phyloP scores from a whole-genome alignment of 129 eudicot genomes.

The Flaveria sonorensis region DNA sequence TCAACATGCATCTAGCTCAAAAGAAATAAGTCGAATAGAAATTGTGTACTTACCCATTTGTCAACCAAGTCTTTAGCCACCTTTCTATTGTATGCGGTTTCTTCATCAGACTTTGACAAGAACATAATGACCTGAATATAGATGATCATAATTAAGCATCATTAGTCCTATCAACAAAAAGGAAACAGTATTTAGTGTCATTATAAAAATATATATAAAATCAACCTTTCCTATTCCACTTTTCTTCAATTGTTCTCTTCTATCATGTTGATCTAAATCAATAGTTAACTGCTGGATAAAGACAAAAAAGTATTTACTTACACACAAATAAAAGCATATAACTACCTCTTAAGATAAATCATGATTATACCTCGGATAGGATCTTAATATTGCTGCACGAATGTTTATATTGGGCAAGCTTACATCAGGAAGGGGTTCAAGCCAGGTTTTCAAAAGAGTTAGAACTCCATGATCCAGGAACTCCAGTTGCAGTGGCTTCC shows the following conservation, averaged over 20 bases:
- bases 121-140: constrained; percentile 87
- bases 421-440: constrained; percentile 97
- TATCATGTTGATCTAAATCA: constrained; percentile 82
- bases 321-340: constrained; percentile 17
- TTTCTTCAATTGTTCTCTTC: constrained; percentile 78
- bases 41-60: constrained; percentile 72
- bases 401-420: constrained; percentile 94
- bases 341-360: neutral
- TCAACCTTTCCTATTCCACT: constrained; percentile 90
- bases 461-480: constrained; percentile 92
- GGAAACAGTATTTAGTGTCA: neutral
- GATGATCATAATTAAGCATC: neutral
- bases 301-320: neutral
- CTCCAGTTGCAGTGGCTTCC: constrained; percentile 93
- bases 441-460: constrained; percentile 85
- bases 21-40: neutral
- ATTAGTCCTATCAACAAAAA: constrained; percentile 7
- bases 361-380: constrained; percentile 66
- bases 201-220: neutral
- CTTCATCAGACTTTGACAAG: constrained; percentile 93
- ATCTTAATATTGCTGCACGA: constrained; percentile 84
- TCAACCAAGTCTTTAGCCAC: constrained; percentile 97
- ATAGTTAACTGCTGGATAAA: constrained; percentile 64
- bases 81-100: constrained; percentile 80
- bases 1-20: constrained; percentile 9